Conservation (phyloP, 306 rosid genomes). For the Prunus persica region DNA sequence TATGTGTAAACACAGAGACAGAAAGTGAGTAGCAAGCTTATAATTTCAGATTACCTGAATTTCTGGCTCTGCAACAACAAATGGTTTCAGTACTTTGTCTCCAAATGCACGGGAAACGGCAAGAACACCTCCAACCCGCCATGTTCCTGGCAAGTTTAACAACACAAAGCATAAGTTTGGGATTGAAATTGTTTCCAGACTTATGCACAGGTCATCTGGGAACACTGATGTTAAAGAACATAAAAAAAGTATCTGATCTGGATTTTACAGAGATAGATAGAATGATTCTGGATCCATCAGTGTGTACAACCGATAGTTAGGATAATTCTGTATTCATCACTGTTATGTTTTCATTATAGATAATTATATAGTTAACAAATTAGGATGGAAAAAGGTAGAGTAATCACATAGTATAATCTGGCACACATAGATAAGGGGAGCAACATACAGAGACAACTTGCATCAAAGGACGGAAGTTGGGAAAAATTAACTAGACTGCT, state of each 20-base stretch:
- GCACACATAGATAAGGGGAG: neutral
- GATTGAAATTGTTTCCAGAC: neutral
- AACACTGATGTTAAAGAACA: neutral
- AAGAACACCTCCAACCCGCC: constrained; percentile 95
- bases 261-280: neutral
- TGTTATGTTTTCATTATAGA: neutral
- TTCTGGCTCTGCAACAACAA: constrained; percentile 90
- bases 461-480: neutral
- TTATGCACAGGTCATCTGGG: neutral
- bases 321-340: neutral
- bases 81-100: constrained; percentile 76
- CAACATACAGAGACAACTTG: neutral
- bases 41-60: constrained; percentile 52
- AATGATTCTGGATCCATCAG: no score
- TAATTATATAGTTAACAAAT: neutral
- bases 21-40: neutral
- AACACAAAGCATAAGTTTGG: constrained; percentile 16
- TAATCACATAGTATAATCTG: neutral
- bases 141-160: constrained; percentile 59
- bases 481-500: neutral
- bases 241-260: neutral
- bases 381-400: neutral
- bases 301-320: no score
- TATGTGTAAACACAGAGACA: neutral
- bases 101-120: constrained; percentile 97